Base-by-base conservation (phyloP, 1,284 basidiomycete genomes). In the Somion occarium region DNA sequence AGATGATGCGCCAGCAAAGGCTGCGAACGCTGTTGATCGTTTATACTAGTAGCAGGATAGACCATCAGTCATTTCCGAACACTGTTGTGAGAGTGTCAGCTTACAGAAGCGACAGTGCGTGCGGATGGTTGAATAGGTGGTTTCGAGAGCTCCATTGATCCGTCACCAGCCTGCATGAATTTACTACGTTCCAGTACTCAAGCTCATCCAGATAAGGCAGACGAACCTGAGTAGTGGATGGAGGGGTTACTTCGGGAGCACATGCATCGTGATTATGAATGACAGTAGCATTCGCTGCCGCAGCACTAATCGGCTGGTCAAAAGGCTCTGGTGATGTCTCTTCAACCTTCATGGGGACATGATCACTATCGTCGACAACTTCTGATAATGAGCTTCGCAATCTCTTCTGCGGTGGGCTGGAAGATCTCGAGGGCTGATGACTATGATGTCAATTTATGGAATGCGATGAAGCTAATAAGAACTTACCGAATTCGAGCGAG, bases 11-110 rank as follows among this genome's bases (percentile, higher is more conserved):
- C 51, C 53, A 24, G 53, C 53, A 44, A 65, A 65, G 3, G 61
- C 61, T 3, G 56, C 38, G 46, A 66, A 64, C 5, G 62, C 64
- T 22, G 54, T 34, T 2, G 62, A 64, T 15, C 62, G 60, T 42
- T 60, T 63, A 42, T 51, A 63, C 64, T 66, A 19, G 19, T 30
- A 1, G 39, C 7, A 34, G 7, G 25, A 18, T 23, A 15, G 7
- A 7, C 30, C 7, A 15, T 7, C 7, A 7, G 7, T 34, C 27
- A 22, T 26, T 46, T 26, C 20, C 26, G 39, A 2, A 18, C 3
- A 15, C 13, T 39, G n/a, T 49, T 42, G 38, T n/a, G 42, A 45
- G 25, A 30, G 25, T 19, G 44, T 12, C 5, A 27, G 53, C 59
- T 54, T 23, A 61, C 58, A 34, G 55, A 50, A 34, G 56, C 58